Evolutionary conservation across 2,329 filamentous ascomycete species (phyloP).

Genomic region (Pseudogymnoascus sp.): DNA sequence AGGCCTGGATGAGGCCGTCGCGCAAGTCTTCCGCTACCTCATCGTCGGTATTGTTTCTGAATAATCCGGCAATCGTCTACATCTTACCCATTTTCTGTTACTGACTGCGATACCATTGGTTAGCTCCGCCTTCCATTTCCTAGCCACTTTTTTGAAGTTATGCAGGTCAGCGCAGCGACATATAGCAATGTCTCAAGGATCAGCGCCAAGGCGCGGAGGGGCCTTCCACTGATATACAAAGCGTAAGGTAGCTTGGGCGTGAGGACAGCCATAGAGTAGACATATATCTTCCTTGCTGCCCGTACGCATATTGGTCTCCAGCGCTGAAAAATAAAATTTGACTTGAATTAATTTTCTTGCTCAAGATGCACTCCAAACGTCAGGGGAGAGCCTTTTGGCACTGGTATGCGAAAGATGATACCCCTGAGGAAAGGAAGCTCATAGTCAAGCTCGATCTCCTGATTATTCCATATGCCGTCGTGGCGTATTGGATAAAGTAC

Average conservation of each 20-base stretch:
- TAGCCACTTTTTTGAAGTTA: background rate
- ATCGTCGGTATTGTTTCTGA: background rate
- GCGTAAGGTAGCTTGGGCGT: background rate
- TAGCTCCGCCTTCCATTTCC: background rate
- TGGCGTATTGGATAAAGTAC: slow-evolving; percentile 43
- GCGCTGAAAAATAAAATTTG: background rate
- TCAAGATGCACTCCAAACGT: slow-evolving; percentile 17
- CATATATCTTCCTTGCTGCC: background rate
- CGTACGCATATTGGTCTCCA: background rate
- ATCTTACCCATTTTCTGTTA: too few relatives aligned
- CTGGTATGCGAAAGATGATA: slow-evolving; percentile 45
- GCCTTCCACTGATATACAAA: background rate
- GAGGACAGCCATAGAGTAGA: background rate
- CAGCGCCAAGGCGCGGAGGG: background rate
- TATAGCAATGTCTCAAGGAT: background rate
- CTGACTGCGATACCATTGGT: background rate
- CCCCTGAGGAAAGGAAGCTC: slow-evolving; percentile 41
- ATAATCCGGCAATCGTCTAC: background rate
- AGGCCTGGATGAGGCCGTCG: background rate
- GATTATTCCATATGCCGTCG: slow-evolving; percentile 48
- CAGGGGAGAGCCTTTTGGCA: slow-evolving; percentile 25
- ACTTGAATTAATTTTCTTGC: background rate
- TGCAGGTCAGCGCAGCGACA: background rate
- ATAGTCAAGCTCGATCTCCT: slow-evolving; percentile 49
- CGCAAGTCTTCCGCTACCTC: background rate